Evolutionary conservation across 352 stramenopile species (phyloP).

Genomic region (Thalassiosira oceanica): DNA sequence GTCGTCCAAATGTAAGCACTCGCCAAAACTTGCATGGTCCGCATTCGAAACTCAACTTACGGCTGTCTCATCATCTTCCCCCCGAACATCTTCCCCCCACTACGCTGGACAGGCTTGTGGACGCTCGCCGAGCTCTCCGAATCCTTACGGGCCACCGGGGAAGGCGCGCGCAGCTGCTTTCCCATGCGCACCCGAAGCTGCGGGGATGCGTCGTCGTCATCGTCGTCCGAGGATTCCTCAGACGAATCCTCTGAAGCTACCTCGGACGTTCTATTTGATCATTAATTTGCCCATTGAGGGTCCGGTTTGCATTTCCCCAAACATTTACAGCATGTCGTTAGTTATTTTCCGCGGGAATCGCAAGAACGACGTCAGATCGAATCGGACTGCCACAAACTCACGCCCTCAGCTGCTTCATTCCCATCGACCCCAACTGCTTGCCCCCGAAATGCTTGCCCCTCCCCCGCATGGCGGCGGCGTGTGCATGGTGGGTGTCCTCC

Average conservation of each 20-base stretch:
- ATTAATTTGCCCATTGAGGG: not conserved
- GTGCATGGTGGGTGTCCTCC: conserved; percentile 20
- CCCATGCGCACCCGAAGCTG: conserved; percentile 34
- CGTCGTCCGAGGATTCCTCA: conserved; percentile 34
- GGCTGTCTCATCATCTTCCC: conserved; percentile 35
- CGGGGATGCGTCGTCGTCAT: conserved; percentile 57
- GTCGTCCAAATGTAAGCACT: not conserved
- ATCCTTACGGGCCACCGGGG: conserved; percentile 28
- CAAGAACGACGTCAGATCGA: not conserved
- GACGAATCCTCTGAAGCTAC: conserved; percentile 50
- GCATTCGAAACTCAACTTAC: not conserved
- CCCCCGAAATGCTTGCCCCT: conserved; percentile 50
- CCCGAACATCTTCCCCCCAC: conserved; percentile 30
- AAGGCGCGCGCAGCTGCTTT: conserved; percentile 61
- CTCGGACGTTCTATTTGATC: not conserved
- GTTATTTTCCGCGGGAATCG: too few species aligned
- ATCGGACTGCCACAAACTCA: conserved; percentile 33
- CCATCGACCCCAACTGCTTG: conserved; percentile 41
- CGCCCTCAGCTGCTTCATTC: conserved; percentile 67
- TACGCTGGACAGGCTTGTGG: conserved; percentile 13
- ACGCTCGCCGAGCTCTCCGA: conserved; percentile 6
- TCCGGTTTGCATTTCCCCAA: not conserved
- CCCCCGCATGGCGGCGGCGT: conserved; percentile 9
- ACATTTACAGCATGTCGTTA: conserved; percentile 4
- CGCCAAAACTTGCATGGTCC: not conserved